Conservation (phyloP, 2,329 filamentous ascomycete genomes). For the Phyllosticta citribraziliensis region DNA sequence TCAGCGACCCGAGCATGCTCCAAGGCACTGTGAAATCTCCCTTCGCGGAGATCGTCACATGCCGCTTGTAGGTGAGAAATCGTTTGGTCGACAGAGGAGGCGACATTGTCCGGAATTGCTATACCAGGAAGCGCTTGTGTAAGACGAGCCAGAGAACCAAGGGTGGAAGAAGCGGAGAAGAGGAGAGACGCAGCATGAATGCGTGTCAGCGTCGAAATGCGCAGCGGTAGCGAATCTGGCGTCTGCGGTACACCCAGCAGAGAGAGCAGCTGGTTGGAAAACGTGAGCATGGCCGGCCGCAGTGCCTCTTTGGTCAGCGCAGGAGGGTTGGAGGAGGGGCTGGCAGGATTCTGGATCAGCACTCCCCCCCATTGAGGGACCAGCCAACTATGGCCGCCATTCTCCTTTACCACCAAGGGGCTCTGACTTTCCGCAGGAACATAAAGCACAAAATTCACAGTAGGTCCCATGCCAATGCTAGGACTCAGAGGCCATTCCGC, state of each 20-base stretch:
- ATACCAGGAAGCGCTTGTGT: slow-evolving; percentile 79
- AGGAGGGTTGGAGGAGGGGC: slow-evolving; percentile 25
- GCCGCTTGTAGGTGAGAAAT: slow-evolving; percentile 68
- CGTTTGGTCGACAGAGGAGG: slow-evolving; percentile 71
- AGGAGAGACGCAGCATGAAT: slow-evolving; percentile 77
- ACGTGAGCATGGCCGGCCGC: slow-evolving; percentile 73
- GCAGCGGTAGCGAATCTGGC: slow-evolving; percentile 68
- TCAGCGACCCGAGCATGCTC: slow-evolving; percentile 77
- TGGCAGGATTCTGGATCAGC: slow-evolving; percentile 52
- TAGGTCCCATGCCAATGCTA: slow-evolving; percentile 85
- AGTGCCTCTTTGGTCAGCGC: slow-evolving; percentile 57
- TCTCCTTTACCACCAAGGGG: slow-evolving; percentile 50
- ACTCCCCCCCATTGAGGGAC: slow-evolving; percentile 92
- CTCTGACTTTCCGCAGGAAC: slow-evolving; percentile 60
- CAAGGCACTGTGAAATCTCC: slow-evolving; percentile 56
- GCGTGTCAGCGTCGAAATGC: slow-evolving; percentile 75
- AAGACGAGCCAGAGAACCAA: slow-evolving; percentile 84
- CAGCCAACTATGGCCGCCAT: slow-evolving; percentile 67
- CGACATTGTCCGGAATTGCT: slow-evolving; percentile 78
- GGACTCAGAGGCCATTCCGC: slow-evolving; percentile 95
- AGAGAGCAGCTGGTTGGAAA: slow-evolving; percentile 81
- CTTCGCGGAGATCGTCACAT: slow-evolving; percentile 58
- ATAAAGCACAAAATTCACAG: slow-evolving; percentile 92
- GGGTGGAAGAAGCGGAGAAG: slow-evolving; percentile 80
- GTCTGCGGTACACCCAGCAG: slow-evolving; percentile 76